Percentiles rank a stretch among this genome's conserved stretches.
These are phyloP conservation scores for Kwoniella newhampshirensis DNA, from an alignment of 768 basidiomycete species.

Conservation along the genomic window DNA sequence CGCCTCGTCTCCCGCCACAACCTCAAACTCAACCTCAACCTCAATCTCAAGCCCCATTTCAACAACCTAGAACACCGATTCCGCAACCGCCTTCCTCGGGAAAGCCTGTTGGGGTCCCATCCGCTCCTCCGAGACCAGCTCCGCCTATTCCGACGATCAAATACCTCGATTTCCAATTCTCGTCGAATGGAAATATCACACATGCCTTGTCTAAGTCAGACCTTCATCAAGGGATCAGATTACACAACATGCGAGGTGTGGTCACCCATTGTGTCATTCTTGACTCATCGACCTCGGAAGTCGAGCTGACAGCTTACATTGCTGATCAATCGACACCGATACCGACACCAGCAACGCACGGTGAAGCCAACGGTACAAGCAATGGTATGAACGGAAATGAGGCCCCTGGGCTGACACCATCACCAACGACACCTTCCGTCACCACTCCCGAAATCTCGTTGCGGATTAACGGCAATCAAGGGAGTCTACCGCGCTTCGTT, in stretches of 20 bases:
- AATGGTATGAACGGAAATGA: background rate
- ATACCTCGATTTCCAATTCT: conserved; percentile 41
- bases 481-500: conserved; percentile 30
- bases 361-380: background rate
- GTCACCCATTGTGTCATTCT: conserved; percentile 42
- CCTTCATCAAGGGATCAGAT: conserved; percentile 26
- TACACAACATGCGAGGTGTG: conserved; percentile 47
- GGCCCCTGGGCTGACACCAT: background rate
- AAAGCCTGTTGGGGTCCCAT: conserved; percentile 3
- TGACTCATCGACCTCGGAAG: conserved; percentile 31
- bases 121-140: conserved; percentile 10
- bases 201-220: too few species aligned
- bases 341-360: background rate
- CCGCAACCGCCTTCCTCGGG: conserved; percentile 5
- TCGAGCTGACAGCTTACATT: conserved; percentile 46
- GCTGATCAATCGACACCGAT: conserved; percentile 12
- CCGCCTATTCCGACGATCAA: conserved; percentile 40
- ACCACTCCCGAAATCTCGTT: conserved; percentile 35
- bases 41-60: conserved; percentile 3
- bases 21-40: conserved; percentile 6
- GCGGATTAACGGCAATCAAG: conserved; percentile 41
- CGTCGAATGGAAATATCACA: conserved; percentile 1
- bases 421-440: background rate
- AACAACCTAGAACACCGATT: background rate
- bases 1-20: conserved; percentile 3